Evolutionary conservation across 75 land plant genomes (phyloP), one percentile per base, ranked within the genome.

Genomic region (Azolla pinnata): DNA sequence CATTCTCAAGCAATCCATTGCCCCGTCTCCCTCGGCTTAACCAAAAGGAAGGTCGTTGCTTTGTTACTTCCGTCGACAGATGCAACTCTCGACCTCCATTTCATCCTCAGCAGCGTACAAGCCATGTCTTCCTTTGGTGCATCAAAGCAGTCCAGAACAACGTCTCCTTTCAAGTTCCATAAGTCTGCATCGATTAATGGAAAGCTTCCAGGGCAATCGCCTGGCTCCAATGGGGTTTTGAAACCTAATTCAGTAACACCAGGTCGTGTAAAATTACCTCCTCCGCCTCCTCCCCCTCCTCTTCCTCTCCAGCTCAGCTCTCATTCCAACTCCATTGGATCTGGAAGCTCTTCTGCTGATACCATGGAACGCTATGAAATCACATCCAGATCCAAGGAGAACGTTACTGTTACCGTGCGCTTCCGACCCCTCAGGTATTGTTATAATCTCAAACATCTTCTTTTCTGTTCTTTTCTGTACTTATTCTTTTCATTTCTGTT

Each of bases 371-470:
- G 70, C 47, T 72, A 66, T 24, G 30, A 20, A 2, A 74, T 46
- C 17, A 3, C 2, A 3, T 18, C 53, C 46, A 78, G 83, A 57
- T 67, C 82, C 12, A 85, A 85, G 60, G 88, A 85, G 74, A 85
- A 70, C 40, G 81, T 85, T 27, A 81, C 64, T 24, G 80, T 78
- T 27, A 78, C 80, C 7, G 80, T 78, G n/a, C 56, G 80, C 17
- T 72, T 78, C 44, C 61, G 88, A 14, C 88, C 88, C 17, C 84
- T 85, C 66, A 85, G 81, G 88, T 86, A n/a, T n/a, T n/a, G n/a
- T n/a, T n/a, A n/a, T n/a, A n/a, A n/a, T n/a, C n/a, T n/a, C n/a
- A n/a, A n/a, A n/a, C n/a, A n/a, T n/a, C n/a, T n/a, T n/a, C n/a
- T n/a, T n/a, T n/a, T n/a, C n/a, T n/a, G n/a, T n/a, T n/a, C n/a